Percentiles rank a stretch among this genome's conserved stretches.
These are phyloP conservation scores for Kwoniella dendrophila DNA, from an alignment of 768 basidiomycete genomes.

Conservation along the genomic window DNA sequence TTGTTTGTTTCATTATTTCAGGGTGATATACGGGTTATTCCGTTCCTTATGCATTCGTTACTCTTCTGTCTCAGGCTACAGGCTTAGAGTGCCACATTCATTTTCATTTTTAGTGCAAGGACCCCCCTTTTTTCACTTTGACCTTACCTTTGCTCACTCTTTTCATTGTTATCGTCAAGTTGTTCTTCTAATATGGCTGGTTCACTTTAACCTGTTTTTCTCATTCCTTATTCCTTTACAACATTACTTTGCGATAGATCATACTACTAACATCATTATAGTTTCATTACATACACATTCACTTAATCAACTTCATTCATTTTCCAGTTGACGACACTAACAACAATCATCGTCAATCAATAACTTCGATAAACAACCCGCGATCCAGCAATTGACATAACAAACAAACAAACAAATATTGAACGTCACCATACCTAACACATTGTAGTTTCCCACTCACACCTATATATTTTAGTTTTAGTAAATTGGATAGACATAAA, in stretches of 20 bases:
- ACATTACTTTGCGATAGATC: not conserved
- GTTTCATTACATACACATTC: not conserved
- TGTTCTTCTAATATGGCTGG: not conserved
- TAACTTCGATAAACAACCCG: not conserved
- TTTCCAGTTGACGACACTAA: not conserved
- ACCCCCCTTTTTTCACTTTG: slow-evolving; percentile 2
- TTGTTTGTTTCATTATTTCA: not conserved
- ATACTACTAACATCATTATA: not conserved
- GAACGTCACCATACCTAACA: not conserved
- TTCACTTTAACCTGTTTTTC: not conserved
- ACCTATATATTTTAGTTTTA: not conserved
- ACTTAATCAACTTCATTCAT: not conserved
- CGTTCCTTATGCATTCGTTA: slow-evolving; percentile 6
- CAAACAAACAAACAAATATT: not conserved
- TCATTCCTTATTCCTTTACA: not conserved
- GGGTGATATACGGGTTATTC: not conserved
- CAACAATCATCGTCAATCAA: not conserved
- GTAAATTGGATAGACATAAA: not conserved
- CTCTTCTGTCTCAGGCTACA: not conserved
- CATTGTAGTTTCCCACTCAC: not conserved
- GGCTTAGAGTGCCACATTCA: slow-evolving; percentile 5
- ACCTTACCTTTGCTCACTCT: not conserved
- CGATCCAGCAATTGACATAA: not conserved
- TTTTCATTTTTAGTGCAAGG: slow-evolving; percentile 1
- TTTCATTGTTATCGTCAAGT: slow-evolving; percentile 1